Conservation (phyloP, 2,329 filamentous ascomycete genomes). For the Claviceps arundinis region DNA sequence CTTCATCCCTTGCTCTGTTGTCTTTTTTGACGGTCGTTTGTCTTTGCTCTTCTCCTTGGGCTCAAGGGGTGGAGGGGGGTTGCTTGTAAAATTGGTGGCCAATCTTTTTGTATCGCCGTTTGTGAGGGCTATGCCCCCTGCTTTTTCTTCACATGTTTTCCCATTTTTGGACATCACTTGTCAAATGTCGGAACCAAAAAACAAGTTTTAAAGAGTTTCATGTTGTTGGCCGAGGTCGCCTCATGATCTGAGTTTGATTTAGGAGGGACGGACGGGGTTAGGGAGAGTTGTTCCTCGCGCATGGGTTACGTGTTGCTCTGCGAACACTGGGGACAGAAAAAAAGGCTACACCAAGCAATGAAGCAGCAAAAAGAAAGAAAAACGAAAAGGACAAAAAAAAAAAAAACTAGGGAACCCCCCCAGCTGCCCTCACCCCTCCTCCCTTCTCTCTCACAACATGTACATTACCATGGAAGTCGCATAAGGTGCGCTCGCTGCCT, state of each 20-base stretch:
- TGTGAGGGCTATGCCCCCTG: not conserved
- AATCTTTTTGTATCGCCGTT: too few relatives aligned
- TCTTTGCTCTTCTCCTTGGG: too few relatives aligned
- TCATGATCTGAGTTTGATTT: slow-evolving; percentile 3
- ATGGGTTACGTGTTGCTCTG: slow-evolving; percentile 1
- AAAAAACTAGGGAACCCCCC: not conserved
- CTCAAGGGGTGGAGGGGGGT: too few relatives aligned
- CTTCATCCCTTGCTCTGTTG: too few relatives aligned
- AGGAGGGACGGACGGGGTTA: not conserved
- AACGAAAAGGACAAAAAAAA: not conserved
- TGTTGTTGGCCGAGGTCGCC: slow-evolving; percentile 3
- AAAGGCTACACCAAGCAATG: not conserved
- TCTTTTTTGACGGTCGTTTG: too few relatives aligned
- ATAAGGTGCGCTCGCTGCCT: slow-evolving; percentile 26
- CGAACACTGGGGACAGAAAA: slow-evolving; percentile 1
- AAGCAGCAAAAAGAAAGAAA: not conserved
- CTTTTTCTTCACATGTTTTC: slow-evolving; percentile 1
- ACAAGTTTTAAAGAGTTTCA: not conserved
- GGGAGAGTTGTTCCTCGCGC: not conserved
- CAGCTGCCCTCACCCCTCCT: too few relatives aligned
- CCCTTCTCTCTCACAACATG: slow-evolving; percentile 23
- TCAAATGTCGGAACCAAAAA: too few relatives aligned
- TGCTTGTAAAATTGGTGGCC: too few relatives aligned
- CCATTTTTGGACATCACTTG: not conserved
- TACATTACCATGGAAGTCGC: slow-evolving; percentile 41